Evolutionary conservation across 2,329 filamentous ascomycete genomes (phyloP).

Genomic region (Sarocladium oryzae): DNA sequence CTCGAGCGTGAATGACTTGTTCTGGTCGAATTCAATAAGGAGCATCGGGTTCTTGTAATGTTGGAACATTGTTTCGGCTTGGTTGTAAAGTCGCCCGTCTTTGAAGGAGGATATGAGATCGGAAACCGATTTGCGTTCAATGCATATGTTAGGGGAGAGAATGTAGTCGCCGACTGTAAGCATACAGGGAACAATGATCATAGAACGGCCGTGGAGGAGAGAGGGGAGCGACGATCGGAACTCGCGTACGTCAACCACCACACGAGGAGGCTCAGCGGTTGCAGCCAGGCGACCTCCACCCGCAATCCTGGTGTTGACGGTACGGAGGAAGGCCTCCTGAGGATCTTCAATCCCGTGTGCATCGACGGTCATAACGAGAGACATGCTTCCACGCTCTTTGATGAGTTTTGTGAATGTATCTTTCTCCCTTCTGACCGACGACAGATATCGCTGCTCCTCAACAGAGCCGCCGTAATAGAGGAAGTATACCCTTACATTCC

Average conservation of each 20-base stretch:
- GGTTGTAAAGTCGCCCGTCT: slow-evolving; percentile 84
- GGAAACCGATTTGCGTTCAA: slow-evolving; percentile 89
- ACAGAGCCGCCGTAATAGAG: slow-evolving; percentile 94
- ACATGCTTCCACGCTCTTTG: slow-evolving; percentile 90
- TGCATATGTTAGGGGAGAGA: slow-evolving; percentile 80
- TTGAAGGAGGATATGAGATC: slow-evolving; percentile 89
- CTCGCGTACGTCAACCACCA: slow-evolving; percentile 93
- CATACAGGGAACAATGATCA: slow-evolving; percentile 89
- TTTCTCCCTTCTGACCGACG: slow-evolving; percentile 86
- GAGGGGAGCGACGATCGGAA: slow-evolving; percentile 91
- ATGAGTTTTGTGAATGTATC: slow-evolving; percentile 94
- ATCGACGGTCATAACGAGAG: slow-evolving; percentile 74
- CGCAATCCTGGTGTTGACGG: slow-evolving; percentile 93
- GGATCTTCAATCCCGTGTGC: slow-evolving; percentile 66
- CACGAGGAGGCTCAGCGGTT: slow-evolving; percentile 79
- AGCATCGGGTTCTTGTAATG: slow-evolving; percentile 88
- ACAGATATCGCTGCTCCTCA: slow-evolving; percentile 90
- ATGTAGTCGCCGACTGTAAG: slow-evolving; percentile 96
- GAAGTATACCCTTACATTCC: slow-evolving; percentile 90
- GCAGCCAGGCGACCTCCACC: slow-evolving; percentile 80
- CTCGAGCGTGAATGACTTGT: slow-evolving; percentile 93
- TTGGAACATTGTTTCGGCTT: slow-evolving; percentile 89
- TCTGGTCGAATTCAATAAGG: slow-evolving; percentile 95
- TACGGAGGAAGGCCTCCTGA: slow-evolving; percentile 87
- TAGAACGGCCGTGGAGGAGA: slow-evolving; percentile 79